These are phyloP conservation scores for Wickerhamomyces ciferrii DNA, from an alignment of 805 yeast genomes.

Conservation along the genomic window DNA sequence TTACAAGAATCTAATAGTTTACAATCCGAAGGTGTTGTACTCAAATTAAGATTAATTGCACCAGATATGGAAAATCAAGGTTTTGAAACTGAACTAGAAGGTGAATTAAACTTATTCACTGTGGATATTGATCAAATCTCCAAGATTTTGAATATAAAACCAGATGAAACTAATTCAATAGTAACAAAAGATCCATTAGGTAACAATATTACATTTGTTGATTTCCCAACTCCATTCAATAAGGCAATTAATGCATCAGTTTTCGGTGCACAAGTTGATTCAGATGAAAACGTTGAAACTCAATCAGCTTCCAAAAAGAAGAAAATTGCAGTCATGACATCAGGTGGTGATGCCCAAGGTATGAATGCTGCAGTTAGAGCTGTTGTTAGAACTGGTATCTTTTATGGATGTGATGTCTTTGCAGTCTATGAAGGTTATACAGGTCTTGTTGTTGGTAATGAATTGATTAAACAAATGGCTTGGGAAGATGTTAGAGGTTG, in stretches of 20 bases:
- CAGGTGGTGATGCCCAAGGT: slow-evolving; percentile 99
- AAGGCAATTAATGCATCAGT: slow-evolving; percentile 7
- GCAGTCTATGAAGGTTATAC: slow-evolving; percentile 94
- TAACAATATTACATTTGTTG: slow-evolving; percentile 35
- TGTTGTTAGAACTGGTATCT: slow-evolving; percentile 88
- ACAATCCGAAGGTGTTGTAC: slow-evolving; percentile 39
- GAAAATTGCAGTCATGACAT: slow-evolving; percentile 91
- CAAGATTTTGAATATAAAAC: slow-evolving; percentile 16
- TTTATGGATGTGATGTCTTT: slow-evolving; percentile 81
- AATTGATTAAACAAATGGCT: slow-evolving; percentile 64
- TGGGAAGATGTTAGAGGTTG: slow-evolving; percentile 97
- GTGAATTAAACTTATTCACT: slow-evolving; percentile 35
- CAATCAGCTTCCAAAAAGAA: slow-evolving; percentile 14
- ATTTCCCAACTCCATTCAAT: slow-evolving; percentile 17
- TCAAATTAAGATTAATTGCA: slow-evolving; percentile 37
- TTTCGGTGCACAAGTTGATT: slow-evolving; percentile 8
- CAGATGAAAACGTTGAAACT: neutral
- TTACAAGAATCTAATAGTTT: slow-evolving; percentile 35
- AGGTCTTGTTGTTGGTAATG: slow-evolving; percentile 87
- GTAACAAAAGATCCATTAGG: slow-evolving; percentile 61
- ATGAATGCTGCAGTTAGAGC: slow-evolving; percentile 97
- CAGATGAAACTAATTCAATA: slow-evolving; percentile 16
- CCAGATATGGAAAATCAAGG: slow-evolving; percentile 10
- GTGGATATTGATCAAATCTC: slow-evolving; percentile 28
- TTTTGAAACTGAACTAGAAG: slow-evolving; percentile 30